phyloP scores from a whole-genome alignment of 2,329 filamentous ascomycete species.

The Neonectria faginata region DNA sequence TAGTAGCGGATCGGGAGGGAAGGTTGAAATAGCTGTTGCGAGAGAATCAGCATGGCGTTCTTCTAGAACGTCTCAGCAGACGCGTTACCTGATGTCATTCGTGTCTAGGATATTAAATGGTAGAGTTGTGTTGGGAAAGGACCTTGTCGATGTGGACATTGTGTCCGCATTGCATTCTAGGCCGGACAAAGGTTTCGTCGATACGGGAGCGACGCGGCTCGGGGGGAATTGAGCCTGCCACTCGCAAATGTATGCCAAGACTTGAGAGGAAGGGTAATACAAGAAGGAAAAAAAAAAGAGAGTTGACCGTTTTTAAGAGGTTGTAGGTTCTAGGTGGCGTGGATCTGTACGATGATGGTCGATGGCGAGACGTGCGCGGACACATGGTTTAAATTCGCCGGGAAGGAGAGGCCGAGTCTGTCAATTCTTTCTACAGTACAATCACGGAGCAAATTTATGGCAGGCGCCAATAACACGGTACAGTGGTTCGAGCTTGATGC shows the following conservation, averaged over 20 bases:
- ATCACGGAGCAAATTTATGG: neutral
- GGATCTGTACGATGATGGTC: neutral
- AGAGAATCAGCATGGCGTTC: neutral
- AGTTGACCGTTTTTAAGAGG: neutral
- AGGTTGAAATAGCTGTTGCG: slow-evolving; percentile 50
- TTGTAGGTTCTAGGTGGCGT: slow-evolving; percentile 1
- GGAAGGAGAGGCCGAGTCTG: neutral
- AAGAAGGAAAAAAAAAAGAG: neutral
- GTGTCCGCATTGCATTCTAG: neutral
- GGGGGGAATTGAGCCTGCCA: neutral
- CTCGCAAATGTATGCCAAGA: too few relatives aligned
- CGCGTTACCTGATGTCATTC: slow-evolving; percentile 43
- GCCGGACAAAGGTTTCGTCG: neutral
- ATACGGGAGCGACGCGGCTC: neutral
- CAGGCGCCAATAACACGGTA: neutral
- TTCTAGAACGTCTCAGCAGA: fast-evolving
- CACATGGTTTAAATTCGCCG: neutral
- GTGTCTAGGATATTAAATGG: slow-evolving; percentile 18
- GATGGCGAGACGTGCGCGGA: neutral
- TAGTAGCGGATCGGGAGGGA: slow-evolving; percentile 31
- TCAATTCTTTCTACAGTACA: neutral
- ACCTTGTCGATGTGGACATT: slow-evolving; percentile 35
- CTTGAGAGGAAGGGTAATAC: neutral
- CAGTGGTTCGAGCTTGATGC: neutral
- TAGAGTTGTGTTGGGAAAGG: slow-evolving; percentile 32